Conservation (phyloP, 768 basidiomycete genomes). For the Cantharellus cinnabarinus region DNA sequence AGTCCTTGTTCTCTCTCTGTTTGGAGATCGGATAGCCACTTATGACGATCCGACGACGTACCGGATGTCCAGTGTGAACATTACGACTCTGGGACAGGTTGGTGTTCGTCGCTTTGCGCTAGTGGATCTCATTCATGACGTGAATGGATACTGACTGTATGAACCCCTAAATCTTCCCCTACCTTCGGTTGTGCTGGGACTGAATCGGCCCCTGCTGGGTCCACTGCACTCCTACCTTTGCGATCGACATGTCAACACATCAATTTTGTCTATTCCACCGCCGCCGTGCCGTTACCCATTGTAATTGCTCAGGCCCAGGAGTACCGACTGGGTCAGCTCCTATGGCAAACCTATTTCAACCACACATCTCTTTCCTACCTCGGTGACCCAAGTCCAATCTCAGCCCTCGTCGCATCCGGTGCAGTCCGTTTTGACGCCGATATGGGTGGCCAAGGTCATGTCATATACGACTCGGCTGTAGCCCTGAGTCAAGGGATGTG, state of each 20-base stretch:
- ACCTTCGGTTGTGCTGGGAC: too few species aligned
- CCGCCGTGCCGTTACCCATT: too few species aligned
- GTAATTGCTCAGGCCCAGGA: slow-evolving; percentile 28
- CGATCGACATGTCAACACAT: too few species aligned
- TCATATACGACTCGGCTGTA: slow-evolving; percentile 44
- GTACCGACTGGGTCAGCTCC: slow-evolving; percentile 30
- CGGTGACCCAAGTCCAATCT: slow-evolving; percentile 16
- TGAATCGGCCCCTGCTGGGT: too few species aligned
- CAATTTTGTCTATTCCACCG: too few species aligned
- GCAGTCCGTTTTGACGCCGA: slow-evolving; percentile 54
- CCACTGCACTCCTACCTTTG: too few species aligned
- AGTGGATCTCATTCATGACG: not conserved
- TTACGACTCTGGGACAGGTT: slow-evolving; percentile 8
- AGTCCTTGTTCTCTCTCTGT: not conserved
- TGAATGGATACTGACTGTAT: too few species aligned
- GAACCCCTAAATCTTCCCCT: too few species aligned
- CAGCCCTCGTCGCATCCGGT: slow-evolving; percentile 31
- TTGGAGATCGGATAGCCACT: slow-evolving; percentile 1
- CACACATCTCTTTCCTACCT: slow-evolving; percentile 33
- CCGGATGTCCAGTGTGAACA: not conserved
- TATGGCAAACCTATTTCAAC: slow-evolving; percentile 36
- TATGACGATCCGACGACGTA: slow-evolving; percentile 2
- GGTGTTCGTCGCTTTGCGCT: not conserved
- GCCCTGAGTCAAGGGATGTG: slow-evolving; percentile 52
- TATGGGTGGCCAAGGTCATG: slow-evolving; percentile 44